Percentiles rank a stretch among this genome's conserved stretches.
These are phyloP conservation scores for Suillus tomentosus DNA, from an alignment of 768 basidiomycete species.

Conservation along the genomic window DNA sequence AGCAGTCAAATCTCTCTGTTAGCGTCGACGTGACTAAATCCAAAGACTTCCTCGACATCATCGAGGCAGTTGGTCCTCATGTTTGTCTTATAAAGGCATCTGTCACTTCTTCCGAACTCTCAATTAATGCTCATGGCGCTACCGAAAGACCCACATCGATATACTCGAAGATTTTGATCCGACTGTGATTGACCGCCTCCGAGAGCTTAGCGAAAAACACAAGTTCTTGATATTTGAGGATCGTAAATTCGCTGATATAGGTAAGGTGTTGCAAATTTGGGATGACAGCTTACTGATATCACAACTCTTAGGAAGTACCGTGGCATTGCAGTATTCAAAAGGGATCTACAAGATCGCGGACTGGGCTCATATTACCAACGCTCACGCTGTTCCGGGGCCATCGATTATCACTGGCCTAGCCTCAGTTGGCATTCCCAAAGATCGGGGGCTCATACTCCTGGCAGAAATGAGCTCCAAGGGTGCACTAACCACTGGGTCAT, in stretches of 20 bases:
- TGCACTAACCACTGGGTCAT: slow-evolving; percentile 77
- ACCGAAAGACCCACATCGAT: slow-evolving; percentile 89
- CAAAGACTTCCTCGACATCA: slow-evolving; percentile 78
- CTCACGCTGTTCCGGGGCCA: slow-evolving; percentile 95
- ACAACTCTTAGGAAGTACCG: slow-evolving; percentile 82
- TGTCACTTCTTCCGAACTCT: slow-evolving; percentile 15
- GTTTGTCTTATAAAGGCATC: slow-evolving; percentile 93
- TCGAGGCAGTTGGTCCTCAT: slow-evolving; percentile 86
- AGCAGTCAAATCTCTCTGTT: slow-evolving; percentile 90
- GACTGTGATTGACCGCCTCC: slow-evolving; percentile 67
- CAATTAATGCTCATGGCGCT: slow-evolving; percentile 27
- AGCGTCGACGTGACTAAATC: slow-evolving; percentile 91
- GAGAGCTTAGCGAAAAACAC: slow-evolving; percentile 71
- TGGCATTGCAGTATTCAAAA: slow-evolving; percentile 89
- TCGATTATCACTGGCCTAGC: slow-evolving; percentile 90
- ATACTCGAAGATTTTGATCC: slow-evolving; percentile 90
- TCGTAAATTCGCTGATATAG: slow-evolving; percentile 98
- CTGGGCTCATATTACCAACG: slow-evolving; percentile 98
- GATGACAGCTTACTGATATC: slow-evolving; percentile 8
- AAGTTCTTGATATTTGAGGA: slow-evolving; percentile 99
- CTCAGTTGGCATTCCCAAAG: slow-evolving; percentile 75
- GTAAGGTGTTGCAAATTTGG: slow-evolving; percentile 42
- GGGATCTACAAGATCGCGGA: slow-evolving; percentile 92
- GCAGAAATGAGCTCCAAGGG: slow-evolving; percentile 97
- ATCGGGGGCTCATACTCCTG: slow-evolving; percentile 85